These are phyloP conservation scores for Linum usitatissimum DNA, from an alignment of 345 rosid genomes.

Conservation along the genomic window DNA sequence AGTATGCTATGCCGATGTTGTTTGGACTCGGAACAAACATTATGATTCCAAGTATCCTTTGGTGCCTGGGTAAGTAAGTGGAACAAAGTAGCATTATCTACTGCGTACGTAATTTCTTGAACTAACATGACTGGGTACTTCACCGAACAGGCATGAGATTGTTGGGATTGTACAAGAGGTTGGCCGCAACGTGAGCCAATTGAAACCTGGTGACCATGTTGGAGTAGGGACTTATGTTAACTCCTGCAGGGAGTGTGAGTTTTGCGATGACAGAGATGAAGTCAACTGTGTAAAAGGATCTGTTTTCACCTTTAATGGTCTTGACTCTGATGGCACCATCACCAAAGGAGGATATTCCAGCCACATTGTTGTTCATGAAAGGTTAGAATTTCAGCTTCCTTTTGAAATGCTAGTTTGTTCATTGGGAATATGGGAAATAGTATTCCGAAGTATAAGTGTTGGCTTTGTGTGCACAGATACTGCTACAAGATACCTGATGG, in stretches of 20 bases:
- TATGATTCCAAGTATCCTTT: conserved; percentile 67
- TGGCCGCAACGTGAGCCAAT: conserved; percentile 47
- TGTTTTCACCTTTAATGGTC: conserved; percentile 52
- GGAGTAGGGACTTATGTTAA: conserved; percentile 90
- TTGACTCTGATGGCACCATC: conserved; percentile 60
- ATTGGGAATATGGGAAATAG: not conserved
- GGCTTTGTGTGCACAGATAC: conserved; percentile 37
- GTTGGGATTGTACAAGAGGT: conserved; percentile 72
- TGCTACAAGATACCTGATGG: conserved; percentile 58
- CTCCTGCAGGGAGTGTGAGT: conserved; percentile 71
- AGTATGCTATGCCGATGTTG: conserved; percentile 76
- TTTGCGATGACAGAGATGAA: conserved; percentile 49
- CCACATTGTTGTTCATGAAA: conserved; percentile 60
- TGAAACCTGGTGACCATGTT: conserved; percentile 73
- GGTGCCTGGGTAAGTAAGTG: conserved; percentile 68
- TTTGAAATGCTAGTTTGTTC: not conserved
- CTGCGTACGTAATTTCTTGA: conserved; percentile 7
- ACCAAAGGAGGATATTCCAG: conserved; percentile 88
- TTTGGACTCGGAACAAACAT: conserved; percentile 54
- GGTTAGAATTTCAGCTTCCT: conserved; percentile 24
- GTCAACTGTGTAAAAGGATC: conserved; percentile 41
- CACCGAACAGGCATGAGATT: conserved; percentile 65
- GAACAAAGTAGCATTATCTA: not conserved
- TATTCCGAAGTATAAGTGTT: not conserved
- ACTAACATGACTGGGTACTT: conserved; percentile 5